Evolutionary conservation across 306 rosid species (phyloP).

Genomic region (Canavalia ensiformis): DNA sequence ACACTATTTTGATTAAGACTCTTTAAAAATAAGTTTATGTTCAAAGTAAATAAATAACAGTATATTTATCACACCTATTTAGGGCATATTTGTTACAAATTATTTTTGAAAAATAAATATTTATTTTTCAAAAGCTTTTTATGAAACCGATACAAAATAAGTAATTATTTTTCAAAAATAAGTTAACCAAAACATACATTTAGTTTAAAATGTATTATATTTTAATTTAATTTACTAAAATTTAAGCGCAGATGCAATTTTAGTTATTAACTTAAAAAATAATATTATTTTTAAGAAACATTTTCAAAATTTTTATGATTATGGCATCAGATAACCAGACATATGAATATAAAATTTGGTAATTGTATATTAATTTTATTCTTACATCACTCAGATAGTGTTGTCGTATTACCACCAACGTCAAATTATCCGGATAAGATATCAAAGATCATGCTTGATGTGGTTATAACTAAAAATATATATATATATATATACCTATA

Average conservation of each 20-base stretch:
- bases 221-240: background rate
- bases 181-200: background rate
- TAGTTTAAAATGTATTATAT: background rate
- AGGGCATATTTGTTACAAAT: background rate
- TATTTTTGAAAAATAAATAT: no score
- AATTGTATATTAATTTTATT: background rate
- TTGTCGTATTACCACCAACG: background rate
- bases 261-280: background rate
- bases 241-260: background rate
- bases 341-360: background rate
- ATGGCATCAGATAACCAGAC: background rate
- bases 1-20: background rate
- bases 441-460: background rate
- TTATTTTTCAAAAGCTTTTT: no score
- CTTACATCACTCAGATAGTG: background rate
- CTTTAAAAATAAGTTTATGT: background rate
- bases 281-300: background rate
- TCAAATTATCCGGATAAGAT: background rate
- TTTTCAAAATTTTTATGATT: background rate
- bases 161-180: no score
- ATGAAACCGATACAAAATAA: no score
- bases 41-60: background rate
- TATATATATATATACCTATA: background rate
- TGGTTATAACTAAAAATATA: background rate
- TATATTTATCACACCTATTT: background rate